Percentiles rank a stretch among this genome's conserved stretches.
These are phyloP conservation scores for Cynara cardunculus DNA, from an alignment of 129 eudicot genomes.

Conservation along the genomic window DNA sequence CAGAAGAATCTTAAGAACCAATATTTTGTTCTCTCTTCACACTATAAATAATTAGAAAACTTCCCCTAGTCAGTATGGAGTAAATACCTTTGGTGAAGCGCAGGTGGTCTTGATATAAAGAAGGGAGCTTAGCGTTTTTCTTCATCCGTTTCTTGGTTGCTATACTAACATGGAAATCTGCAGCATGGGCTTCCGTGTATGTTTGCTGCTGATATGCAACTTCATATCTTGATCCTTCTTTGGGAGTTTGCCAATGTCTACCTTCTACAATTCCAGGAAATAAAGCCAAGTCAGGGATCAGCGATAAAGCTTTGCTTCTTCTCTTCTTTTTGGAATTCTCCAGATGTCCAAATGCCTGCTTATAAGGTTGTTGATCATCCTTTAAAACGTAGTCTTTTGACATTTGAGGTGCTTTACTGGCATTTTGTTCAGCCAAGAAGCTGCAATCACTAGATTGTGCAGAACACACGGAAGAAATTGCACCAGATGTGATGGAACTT, in stretches of 20 bases:
- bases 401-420: constrained; percentile 1
- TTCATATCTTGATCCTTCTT: constrained; percentile 13
- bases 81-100: constrained; percentile 25
- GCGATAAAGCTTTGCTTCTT: constrained; percentile 39
- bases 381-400: constrained; percentile 8
- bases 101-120: constrained; percentile 18
- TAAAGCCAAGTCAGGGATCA: constrained; percentile 41
- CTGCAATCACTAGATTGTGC: constrained; percentile 15
- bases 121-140: constrained; percentile 27
- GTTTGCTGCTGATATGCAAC: constrained; percentile 25
- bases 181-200: constrained; percentile 41
- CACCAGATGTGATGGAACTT: constrained; percentile 21
- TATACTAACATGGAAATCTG: constrained; percentile 28
- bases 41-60: neutral
- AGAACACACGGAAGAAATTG: constrained; percentile 6
- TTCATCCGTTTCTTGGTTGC: constrained; percentile 50
- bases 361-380: constrained; percentile 16
- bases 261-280: constrained; percentile 32
- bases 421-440: constrained; percentile 15
- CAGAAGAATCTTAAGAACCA: neutral
- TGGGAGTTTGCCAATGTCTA: constrained; percentile 15
- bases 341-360: constrained; percentile 23
- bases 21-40: neutral
- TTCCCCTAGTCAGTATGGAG: neutral
- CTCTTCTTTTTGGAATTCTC: constrained; percentile 39